phyloP scores from a whole-genome alignment of 164 flowering plant species.

The Aristolochia fimbriata region DNA sequence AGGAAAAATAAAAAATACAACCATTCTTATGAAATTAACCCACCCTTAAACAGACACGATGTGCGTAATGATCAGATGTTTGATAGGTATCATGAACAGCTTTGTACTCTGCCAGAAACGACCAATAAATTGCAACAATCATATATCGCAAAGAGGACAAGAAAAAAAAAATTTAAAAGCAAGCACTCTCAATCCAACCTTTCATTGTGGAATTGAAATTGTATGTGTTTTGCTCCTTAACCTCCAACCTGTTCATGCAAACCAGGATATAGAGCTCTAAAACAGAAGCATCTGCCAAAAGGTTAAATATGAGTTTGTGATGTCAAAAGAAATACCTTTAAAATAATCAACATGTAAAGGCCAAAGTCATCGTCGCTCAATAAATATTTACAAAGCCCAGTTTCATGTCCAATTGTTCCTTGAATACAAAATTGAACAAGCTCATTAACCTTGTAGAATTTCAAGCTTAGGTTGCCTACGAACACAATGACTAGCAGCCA shows the following conservation, averaged over 20 bases:
- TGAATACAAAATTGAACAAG: neutral
- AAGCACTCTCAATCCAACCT: conserved; percentile 32
- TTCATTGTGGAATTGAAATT: conserved; percentile 86
- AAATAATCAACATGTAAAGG: neutral
- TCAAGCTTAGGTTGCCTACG: conserved; percentile 80
- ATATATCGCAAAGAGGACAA: neutral
- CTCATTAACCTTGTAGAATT: conserved; percentile 45
- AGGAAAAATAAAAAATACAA: neutral
- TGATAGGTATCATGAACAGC: conserved; percentile 53
- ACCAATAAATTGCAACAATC: neutral
- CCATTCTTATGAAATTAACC: conserved; percentile 10
- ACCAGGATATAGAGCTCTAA: conserved; percentile 80
- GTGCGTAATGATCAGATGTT: conserved; percentile 61
- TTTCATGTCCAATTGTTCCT: neutral
- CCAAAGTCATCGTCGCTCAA: neutral
- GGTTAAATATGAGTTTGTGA: neutral
- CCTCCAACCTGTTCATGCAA: conserved; percentile 86
- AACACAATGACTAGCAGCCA: conserved; percentile 39
- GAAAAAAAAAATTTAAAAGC: neutral
- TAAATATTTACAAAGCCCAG: neutral
- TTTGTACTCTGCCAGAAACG: conserved; percentile 65
- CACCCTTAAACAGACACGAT: conserved; percentile 72
- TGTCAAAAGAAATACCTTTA: neutral
- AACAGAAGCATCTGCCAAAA: conserved; percentile 73
- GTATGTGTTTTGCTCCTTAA: conserved; percentile 63